A percentile compares a stretch with the other conserved stretches of the same genome.
Conservation (phyloP, 306 rosid species). For the Senna tora region DNA sequence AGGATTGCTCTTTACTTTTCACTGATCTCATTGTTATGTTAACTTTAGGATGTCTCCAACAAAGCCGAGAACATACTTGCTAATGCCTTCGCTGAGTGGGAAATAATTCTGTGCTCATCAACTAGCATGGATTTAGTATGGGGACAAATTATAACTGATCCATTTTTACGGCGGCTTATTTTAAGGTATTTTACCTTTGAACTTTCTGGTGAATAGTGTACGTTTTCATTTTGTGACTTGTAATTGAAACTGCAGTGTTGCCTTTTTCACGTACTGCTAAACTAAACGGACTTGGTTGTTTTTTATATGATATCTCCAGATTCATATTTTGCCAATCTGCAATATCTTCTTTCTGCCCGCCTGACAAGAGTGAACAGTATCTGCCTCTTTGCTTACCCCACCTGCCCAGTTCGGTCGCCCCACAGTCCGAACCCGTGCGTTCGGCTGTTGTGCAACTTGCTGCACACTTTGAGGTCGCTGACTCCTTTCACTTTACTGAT, state of each 20-base stretch:
- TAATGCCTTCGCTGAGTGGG: conserved; percentile 87
- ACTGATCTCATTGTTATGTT: conserved; percentile 40
- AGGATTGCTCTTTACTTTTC: background rate
- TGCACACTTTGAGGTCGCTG: conserved; percentile 67
- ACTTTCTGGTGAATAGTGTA: conserved; percentile 15
- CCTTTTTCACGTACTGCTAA: background rate
- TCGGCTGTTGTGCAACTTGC: conserved; percentile 78
- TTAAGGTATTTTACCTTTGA: conserved; percentile 61
- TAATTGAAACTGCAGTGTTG: background rate
- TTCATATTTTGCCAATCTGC: conserved; percentile 90
- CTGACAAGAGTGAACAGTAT: conserved; percentile 63
- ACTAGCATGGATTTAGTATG: conserved; percentile 83
- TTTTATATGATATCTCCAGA: conserved; percentile 52
- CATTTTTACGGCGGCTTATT: conserved; percentile 85
- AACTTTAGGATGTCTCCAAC: conserved; percentile 64
- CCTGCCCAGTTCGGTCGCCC: conserved; percentile 68
- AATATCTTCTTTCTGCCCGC: conserved; percentile 61
- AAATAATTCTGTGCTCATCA: conserved; percentile 76
- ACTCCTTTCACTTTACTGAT: conserved; percentile 61
- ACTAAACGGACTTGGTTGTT: conserved; percentile 5
- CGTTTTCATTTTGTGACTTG: background rate
- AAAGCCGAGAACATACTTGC: conserved; percentile 83
- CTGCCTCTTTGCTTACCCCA: conserved; percentile 81
- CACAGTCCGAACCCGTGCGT: conserved; percentile 65
- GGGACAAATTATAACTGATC: conserved; percentile 90